Evolutionary conservation across 306 rosid species (phyloP).

Genomic region (Geum urbanum): DNA sequence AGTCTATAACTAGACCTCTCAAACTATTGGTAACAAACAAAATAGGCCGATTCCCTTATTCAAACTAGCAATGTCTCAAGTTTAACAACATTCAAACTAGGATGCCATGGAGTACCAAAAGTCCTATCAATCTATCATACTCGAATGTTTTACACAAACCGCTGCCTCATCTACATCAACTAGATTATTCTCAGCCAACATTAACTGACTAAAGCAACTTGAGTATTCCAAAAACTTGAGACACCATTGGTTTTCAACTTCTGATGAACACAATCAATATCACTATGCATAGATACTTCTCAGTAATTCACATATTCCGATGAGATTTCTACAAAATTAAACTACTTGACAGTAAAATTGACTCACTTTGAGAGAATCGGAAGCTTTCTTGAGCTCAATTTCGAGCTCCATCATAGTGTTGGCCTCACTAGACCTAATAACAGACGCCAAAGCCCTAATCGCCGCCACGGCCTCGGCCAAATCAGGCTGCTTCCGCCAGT

Average conservation of each 20-base stretch:
- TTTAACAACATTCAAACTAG: too few species aligned
- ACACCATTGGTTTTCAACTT: neutral
- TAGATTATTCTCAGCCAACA: neutral
- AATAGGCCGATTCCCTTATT: neutral
- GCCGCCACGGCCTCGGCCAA: constrained; percentile 98
- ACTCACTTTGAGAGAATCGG: constrained; percentile 77
- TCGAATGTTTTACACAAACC: too few species aligned
- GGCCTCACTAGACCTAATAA: constrained; percentile 66
- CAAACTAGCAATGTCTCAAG: neutral
- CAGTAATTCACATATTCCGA: neutral
- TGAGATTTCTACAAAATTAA: neutral
- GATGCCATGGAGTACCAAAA: too few species aligned
- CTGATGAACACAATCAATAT: neutral
- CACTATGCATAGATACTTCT: neutral
- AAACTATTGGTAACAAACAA: neutral
- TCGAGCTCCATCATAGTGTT: constrained; percentile 94
- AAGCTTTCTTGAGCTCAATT: constrained; percentile 88
- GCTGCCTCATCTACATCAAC: neutral
- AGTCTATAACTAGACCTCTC: neutral
- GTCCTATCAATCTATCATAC: too few species aligned
- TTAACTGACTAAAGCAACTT: neutral
- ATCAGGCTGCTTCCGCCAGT: constrained; percentile 89
- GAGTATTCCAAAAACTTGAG: neutral
- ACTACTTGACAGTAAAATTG: neutral
- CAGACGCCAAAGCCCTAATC: constrained; percentile 84